A percentile compares a stretch with the other conserved stretches of the same genome.
These are phyloP conservation scores for Talaromyces sp. DNA, from an alignment of 2,329 filamentous ascomycete genomes.

Conservation along the genomic window DNA sequence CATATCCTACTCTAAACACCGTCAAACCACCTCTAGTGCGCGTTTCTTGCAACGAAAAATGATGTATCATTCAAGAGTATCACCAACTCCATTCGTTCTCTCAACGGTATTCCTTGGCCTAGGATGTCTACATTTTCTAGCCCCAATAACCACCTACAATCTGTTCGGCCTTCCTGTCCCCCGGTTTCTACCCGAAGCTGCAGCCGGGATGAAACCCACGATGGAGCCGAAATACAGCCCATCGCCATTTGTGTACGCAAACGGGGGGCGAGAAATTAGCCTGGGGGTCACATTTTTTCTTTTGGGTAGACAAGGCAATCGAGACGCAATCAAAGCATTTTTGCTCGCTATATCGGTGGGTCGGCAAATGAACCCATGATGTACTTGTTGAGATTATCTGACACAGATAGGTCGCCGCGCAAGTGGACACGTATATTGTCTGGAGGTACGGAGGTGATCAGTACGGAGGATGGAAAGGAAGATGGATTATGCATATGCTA, in stretches of 20 bases:
- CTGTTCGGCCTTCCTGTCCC: conserved; percentile 5
- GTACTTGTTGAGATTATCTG: neutral
- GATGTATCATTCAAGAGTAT: neutral
- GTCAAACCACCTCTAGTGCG: neutral
- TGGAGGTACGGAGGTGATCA: conserved; percentile 4
- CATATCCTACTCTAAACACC: neutral
- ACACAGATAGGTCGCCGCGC: neutral
- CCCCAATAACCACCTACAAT: conserved; percentile 2
- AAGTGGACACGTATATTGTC: conserved; percentile 7
- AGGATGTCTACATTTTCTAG: conserved; percentile 5
- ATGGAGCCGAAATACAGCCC: neutral
- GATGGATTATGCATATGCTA: conserved; percentile 5
- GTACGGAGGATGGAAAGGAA: conserved; percentile 5
- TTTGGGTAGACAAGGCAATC: neutral
- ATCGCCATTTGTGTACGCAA: conserved; percentile 7
- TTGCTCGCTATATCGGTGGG: conserved; percentile 1
- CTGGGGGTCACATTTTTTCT: conserved; percentile 1
- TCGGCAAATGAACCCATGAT: neutral
- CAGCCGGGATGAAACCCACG: neutral
- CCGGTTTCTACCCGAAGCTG: neutral
- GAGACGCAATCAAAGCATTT: conserved; percentile 4
- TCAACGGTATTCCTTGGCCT: conserved; percentile 8
- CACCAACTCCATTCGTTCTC: neutral
- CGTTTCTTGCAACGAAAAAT: neutral
- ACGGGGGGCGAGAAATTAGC: conserved; percentile 7